phyloP scores from a whole-genome alignment of 78 protist species.

The Polysphondylium violaceum region DNA sequence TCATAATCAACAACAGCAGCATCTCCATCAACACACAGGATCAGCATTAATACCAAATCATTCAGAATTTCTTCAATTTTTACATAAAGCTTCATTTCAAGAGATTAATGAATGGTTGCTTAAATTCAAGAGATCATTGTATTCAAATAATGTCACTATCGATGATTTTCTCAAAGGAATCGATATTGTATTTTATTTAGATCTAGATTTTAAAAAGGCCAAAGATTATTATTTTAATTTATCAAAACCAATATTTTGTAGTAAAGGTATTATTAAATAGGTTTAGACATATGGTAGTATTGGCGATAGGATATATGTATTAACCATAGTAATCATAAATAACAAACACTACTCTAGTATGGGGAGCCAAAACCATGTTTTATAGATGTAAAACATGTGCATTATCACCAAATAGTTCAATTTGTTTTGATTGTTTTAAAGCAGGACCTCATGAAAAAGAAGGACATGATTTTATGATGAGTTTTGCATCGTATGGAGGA shows the following conservation, averaged over 20 bases:
- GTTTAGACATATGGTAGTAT: neutral
- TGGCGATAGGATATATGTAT: neutral
- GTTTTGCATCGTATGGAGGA: slow-evolving; percentile 70
- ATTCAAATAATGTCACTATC: neutral
- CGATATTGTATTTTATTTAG: neutral
- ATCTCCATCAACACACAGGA: too few relatives aligned
- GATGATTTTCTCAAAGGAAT: neutral
- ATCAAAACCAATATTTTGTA: slow-evolving; percentile 26
- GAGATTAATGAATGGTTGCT: too few relatives aligned
- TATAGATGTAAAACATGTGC: slow-evolving; percentile 81
- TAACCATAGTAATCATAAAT: neutral
- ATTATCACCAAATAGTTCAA: slow-evolving; percentile 60
- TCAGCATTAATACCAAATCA: too few relatives aligned
- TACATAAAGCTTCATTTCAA: too few relatives aligned
- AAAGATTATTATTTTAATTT: neutral
- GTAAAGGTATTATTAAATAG: slow-evolving; percentile 21
- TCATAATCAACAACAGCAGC: too few relatives aligned
- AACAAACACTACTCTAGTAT: slow-evolving; percentile 20
- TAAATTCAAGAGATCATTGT: too few relatives aligned
- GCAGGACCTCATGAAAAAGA: slow-evolving; percentile 74
- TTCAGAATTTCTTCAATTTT: too few relatives aligned
- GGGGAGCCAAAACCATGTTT: slow-evolving; percentile 58
- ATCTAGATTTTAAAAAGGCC: neutral
- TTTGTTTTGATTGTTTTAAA: slow-evolving; percentile 76
- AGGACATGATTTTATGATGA: slow-evolving; percentile 53